Percentiles rank a stretch among this genome's conserved stretches.
Evolutionary conservation across 1,284 basidiomycete genomes (phyloP).

Genomic region (Apiotrichum brassicae): DNA sequence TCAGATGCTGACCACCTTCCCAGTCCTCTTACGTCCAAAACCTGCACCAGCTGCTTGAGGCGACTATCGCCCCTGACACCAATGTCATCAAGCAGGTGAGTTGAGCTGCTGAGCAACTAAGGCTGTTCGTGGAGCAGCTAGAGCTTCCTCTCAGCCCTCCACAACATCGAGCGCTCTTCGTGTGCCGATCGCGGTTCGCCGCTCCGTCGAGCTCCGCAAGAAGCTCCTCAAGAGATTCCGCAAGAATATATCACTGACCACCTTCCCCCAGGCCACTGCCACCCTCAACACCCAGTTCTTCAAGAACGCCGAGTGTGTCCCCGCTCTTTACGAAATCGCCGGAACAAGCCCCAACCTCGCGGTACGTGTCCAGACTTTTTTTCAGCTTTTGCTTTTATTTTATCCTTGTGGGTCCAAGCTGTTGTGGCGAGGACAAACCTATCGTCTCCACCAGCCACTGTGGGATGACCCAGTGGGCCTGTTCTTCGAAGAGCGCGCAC

Average conservation of each 20-base stretch:
- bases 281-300: conserved; percentile 86
- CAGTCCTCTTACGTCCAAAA: conserved; percentile 51
- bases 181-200: too few species aligned
- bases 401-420: neutral
- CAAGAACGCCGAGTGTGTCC: conserved; percentile 83
- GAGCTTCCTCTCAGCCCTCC: too few species aligned
- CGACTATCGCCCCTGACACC: conserved; percentile 81
- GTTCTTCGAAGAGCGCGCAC: too few species aligned
- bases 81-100: conserved; percentile 77
- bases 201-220: too few species aligned
- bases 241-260: too few species aligned
- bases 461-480: too few species aligned
- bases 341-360: conserved; percentile 66
- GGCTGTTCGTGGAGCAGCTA: too few species aligned
- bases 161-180: too few species aligned
- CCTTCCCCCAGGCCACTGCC: conserved; percentile 71
- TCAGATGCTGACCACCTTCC: neutral
- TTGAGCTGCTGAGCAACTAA: too few species aligned
- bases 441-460: too few species aligned
- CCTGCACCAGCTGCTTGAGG: conserved; percentile 74
- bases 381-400: neutral
- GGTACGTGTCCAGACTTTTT: conserved; percentile 3
- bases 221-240: too few species aligned
- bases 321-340: conserved; percentile 83
- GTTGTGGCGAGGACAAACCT: neutral